A percentile compares a stretch with the other conserved stretches of the same genome.
These are phyloP conservation scores for Salix caprea DNA, from an alignment of 345 rosid genomes.

Conservation along the genomic window DNA sequence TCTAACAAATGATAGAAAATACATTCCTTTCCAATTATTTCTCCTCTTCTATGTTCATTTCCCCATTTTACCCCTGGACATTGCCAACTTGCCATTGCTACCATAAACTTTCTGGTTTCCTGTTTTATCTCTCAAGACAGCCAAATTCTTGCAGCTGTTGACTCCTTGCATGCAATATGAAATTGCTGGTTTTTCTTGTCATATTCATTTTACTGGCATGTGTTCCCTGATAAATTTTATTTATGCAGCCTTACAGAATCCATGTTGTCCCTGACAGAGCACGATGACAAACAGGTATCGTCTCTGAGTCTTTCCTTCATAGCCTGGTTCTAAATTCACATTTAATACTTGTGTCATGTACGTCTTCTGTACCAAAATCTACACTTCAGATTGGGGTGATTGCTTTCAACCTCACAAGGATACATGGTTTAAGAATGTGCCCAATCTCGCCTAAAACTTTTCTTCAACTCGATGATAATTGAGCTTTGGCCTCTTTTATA, in stretches of 20 bases:
- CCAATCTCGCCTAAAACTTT: not conserved
- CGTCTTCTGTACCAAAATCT: not conserved
- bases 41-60: not conserved
- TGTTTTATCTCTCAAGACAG: not conserved
- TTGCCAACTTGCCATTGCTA: not conserved
- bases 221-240: conserved; percentile 11
- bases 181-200: not conserved
- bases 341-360: not conserved
- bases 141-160: not conserved
- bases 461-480: not conserved
- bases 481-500: not conserved
- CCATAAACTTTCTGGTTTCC: not conserved
- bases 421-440: not conserved
- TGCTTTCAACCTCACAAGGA: not conserved
- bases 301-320: not conserved
- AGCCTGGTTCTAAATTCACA: not conserved
- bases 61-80: not conserved
- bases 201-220: not conserved
- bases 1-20: not conserved
- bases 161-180: not conserved
- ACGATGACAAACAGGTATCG: conserved; percentile 80
- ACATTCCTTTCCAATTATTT: not conserved
- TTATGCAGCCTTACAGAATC: conserved; percentile 81
- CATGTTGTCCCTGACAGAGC: conserved; percentile 88
- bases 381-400: not conserved